Percentiles rank a stretch among this genome's conserved stretches.
phyloP scores from a whole-genome alignment of 108 stramenopile genomes.

The Nannochloropsis salina region DNA sequence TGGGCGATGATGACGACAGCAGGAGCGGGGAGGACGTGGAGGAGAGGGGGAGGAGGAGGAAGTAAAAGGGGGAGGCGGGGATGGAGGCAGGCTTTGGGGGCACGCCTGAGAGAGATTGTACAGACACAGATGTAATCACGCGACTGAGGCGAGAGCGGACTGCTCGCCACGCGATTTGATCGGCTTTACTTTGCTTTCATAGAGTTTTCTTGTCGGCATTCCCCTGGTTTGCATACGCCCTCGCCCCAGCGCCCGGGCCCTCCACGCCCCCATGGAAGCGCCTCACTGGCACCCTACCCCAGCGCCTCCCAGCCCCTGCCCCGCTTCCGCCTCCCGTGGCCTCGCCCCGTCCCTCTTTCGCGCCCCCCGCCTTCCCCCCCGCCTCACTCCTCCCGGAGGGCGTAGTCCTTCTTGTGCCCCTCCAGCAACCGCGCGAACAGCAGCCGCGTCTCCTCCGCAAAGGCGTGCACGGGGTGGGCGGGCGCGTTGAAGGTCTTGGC shows the following conservation, averaged over 20 bases:
- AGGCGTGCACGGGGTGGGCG: background rate
- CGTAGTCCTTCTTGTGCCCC: background rate
- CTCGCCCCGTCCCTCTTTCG: background rate
- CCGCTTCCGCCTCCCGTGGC: background rate
- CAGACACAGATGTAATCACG: background rate
- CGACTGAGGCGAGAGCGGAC: background rate
- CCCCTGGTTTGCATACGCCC: background rate
- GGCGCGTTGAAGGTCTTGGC: background rate
- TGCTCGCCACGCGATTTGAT: background rate
- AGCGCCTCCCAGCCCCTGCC: background rate
- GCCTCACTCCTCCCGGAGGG: background rate
- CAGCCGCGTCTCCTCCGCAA: background rate
- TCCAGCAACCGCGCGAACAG: background rate
- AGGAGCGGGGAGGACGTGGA: background rate
- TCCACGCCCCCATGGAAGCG: background rate
- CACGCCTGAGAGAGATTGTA: background rate
- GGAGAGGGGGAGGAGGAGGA: background rate
- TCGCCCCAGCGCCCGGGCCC: background rate
- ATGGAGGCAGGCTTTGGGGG: background rate
- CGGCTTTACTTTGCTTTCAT: conserved; percentile 23
- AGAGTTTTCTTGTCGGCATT: conserved; percentile 22
- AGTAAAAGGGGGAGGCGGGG: background rate
- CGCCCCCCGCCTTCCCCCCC: background rate
- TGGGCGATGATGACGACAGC: too few relatives aligned
- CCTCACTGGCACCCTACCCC: conserved; percentile 16